Percentiles rank a stretch among this genome's conserved stretches.
These are phyloP conservation scores for Akebia trifoliata DNA, from an alignment of 164 flowering plant genomes.

Conservation along the genomic window DNA sequence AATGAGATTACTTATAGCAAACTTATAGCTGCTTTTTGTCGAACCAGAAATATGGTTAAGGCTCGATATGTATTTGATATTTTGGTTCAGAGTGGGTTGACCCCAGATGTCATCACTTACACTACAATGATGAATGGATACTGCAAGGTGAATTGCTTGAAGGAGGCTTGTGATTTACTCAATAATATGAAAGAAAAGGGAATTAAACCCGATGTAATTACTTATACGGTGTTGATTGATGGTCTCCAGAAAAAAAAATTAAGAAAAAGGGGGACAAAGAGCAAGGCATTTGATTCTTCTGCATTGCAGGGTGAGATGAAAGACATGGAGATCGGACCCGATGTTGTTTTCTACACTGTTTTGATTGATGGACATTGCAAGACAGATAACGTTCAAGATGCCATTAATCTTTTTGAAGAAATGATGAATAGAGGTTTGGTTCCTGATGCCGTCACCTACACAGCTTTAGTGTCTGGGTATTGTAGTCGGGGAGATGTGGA, in stretches of 20 bases:
- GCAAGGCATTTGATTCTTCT: conserved; percentile 16
- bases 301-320: conserved; percentile 40
- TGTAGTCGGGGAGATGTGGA: conserved; percentile 40
- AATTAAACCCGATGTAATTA: conserved; percentile 55
- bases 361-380: conserved; percentile 54
- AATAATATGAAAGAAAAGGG: conserved; percentile 61
- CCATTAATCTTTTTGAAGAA: conserved; percentile 41
- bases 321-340: conserved; percentile 40
- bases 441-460: conserved; percentile 66
- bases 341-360: conserved; percentile 58
- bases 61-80: conserved; percentile 45
- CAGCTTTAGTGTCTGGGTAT: conserved; percentile 50
- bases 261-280: conserved; percentile 9
- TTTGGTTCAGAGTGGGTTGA: conserved; percentile 32
- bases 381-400: conserved; percentile 40
- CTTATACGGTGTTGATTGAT: conserved; percentile 67
- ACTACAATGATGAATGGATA: conserved; percentile 68
- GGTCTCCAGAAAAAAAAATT: conserved; percentile 24
- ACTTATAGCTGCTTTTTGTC: conserved; percentile 51
- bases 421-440: conserved; percentile 53
- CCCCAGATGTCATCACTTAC: conserved; percentile 50
- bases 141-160: conserved; percentile 41
- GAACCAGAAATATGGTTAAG: conserved; percentile 38
- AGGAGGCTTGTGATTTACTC: conserved; percentile 48
- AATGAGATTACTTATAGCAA: conserved; percentile 29